Evolutionary conservation across 805 yeast species (phyloP).

Genomic region (Saturnispora kantuleensis): DNA sequence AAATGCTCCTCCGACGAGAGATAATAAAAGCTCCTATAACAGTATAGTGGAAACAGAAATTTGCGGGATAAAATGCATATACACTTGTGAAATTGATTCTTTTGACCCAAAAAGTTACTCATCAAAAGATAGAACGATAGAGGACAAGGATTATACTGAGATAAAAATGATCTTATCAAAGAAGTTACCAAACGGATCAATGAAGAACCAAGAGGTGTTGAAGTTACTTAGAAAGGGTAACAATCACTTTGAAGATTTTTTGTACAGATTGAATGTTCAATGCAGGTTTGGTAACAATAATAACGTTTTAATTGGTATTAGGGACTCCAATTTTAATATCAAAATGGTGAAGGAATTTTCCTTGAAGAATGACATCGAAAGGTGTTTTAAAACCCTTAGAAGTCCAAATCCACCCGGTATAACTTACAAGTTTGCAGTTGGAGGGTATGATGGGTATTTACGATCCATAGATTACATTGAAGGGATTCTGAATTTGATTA

Average conservation of each 20-base stretch:
- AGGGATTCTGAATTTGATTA: conserved; percentile 5
- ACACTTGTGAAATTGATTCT: conserved; percentile 13
- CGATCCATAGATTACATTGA: conserved; percentile 8
- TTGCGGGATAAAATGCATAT: conserved; percentile 7
- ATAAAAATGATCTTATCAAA: conserved; percentile 13
- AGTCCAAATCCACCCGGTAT: conserved; percentile 3
- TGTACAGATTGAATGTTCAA: conserved; percentile 9
- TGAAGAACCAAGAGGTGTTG: conserved; percentile 4
- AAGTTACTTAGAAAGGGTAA: conserved; percentile 8
- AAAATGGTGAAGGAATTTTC: conserved; percentile 7
- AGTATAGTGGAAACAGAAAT: conserved; percentile 5
- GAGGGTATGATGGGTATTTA: conserved; percentile 6
- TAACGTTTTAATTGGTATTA: conserved; percentile 11
- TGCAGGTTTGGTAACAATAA: conserved; percentile 10
- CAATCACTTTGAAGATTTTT: conserved; percentile 4
- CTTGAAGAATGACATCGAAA: conserved; percentile 8
- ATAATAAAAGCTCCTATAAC: conserved; percentile 10
- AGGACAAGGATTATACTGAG: conserved; percentile 11
- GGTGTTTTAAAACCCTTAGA: conserved; percentile 6
- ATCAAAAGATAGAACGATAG: background rate
- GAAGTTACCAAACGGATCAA: conserved; percentile 6
- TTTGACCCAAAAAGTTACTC: background rate
- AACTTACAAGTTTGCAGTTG: background rate
- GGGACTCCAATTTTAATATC: conserved; percentile 12
- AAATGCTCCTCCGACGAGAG: conserved; percentile 7